Evolutionary conservation across 2,329 filamentous ascomycete genomes (phyloP).

Genomic region (Botrytis galanthina): DNA sequence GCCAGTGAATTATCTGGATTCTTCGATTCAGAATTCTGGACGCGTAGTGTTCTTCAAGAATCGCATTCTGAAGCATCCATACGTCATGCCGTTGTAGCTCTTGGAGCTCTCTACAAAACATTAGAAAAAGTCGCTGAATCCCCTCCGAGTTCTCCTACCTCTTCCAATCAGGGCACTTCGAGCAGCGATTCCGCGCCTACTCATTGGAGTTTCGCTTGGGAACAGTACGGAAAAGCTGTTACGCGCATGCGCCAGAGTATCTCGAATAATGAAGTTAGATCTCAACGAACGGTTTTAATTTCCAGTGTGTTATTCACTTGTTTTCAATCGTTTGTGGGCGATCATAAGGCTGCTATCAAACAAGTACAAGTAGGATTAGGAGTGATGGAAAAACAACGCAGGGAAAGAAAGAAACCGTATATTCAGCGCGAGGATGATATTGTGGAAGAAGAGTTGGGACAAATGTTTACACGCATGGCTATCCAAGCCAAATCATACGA

Average conservation of each 20-base stretch:
- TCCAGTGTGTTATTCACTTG: conserved; percentile 64
- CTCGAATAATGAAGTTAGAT: conserved; percentile 44
- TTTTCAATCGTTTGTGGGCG: conserved; percentile 65
- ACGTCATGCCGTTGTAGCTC: conserved; percentile 62
- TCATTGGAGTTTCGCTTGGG: conserved; percentile 60
- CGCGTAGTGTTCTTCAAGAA: conserved; percentile 58
- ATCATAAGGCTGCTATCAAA: conserved; percentile 59
- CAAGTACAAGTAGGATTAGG: conserved; percentile 60
- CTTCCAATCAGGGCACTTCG: conserved; percentile 26
- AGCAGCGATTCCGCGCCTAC: conserved; percentile 42
- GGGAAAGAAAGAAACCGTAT: conserved; percentile 43
- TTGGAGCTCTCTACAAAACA: conserved; percentile 66
- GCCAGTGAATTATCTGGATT: conserved; percentile 64
- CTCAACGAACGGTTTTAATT: conserved; percentile 58
- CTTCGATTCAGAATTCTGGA: conserved; percentile 67
- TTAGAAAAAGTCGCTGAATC: conserved; percentile 54
- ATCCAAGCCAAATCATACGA: conserved; percentile 67
- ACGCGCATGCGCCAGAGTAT: conserved; percentile 49
- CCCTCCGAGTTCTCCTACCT: conserved; percentile 42
- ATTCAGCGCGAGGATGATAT: conserved; percentile 28
- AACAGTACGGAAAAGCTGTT: conserved; percentile 57
- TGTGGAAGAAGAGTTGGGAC: conserved; percentile 53
- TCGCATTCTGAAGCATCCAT: conserved; percentile 61
- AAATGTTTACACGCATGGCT: conserved; percentile 62
- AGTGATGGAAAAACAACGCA: conserved; percentile 53